Percentiles rank a stretch among this genome's conserved stretches.
These are phyloP conservation scores for Solanum peruvianum DNA, from an alignment of 257 asterid species.

Conservation along the genomic window DNA sequence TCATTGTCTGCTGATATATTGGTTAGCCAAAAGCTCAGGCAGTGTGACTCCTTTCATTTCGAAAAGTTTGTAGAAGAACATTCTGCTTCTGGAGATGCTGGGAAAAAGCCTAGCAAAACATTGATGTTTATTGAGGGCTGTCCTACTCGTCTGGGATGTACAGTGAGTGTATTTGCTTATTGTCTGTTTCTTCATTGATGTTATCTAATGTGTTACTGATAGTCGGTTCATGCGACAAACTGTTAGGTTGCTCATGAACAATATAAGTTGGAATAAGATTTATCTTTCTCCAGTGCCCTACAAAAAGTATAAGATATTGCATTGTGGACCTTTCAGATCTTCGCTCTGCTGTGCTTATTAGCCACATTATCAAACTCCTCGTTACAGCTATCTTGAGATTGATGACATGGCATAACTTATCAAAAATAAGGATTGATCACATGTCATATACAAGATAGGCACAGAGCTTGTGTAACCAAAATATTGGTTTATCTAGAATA, in stretches of 20 bases:
- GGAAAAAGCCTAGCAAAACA: slow-evolving; percentile 67
- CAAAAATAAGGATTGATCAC: not conserved
- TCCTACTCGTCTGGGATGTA: slow-evolving; percentile 76
- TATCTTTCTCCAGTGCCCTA: not conserved
- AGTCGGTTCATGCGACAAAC: not conserved
- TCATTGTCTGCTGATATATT: slow-evolving; percentile 50
- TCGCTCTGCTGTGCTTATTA: not conserved
- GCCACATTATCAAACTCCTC: not conserved
- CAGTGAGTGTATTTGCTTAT: slow-evolving; percentile 36
- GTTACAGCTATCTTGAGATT: not conserved
- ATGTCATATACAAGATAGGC: not conserved
- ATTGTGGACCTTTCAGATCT: not conserved
- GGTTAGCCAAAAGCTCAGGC: slow-evolving; percentile 56
- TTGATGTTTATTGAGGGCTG: slow-evolving; percentile 91
- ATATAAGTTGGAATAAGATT: not conserved
- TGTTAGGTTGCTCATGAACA: not conserved
- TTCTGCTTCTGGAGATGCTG: slow-evolving; percentile 47
- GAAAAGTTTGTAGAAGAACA: slow-evolving; percentile 85
- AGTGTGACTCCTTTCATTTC: slow-evolving; percentile 68
- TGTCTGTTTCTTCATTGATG: not conserved
- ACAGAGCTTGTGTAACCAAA: not conserved
- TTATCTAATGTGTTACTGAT: not conserved
- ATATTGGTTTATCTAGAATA: not conserved
- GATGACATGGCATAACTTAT: not conserved
- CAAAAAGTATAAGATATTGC: not conserved